Evolutionary conservation across 108 stramenopile genomes (phyloP), one percentile per base, ranked within the genome.

Genomic region (Mediolabrus comicus): DNA sequence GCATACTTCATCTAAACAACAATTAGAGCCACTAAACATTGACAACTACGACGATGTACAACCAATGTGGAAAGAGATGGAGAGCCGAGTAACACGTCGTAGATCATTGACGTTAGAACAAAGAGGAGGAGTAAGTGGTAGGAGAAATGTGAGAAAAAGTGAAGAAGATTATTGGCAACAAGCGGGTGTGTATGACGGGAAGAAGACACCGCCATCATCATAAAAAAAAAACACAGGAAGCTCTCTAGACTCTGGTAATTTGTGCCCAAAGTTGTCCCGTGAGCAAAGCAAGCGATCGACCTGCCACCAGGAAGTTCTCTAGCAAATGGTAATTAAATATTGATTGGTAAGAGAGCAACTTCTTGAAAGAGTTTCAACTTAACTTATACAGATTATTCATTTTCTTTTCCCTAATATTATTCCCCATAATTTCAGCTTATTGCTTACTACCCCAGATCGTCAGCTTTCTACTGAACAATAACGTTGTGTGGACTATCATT

Each of bases 51-150:
- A 92, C 34, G 89, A 95, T 29, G 77, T 95, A 3, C 94, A 95
- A 64, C 89, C 89, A 10, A 91, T 91, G 89, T 95, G 94, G 94
- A 90, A 85, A 62, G 83, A 84, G 65, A 95, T 95, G 94, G 94
- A 95, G 69, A 74, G 85, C 62, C 78, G 94, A 26, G 94, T 95
- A 25, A 87, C 75, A 34, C 67, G 75, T 14, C 75, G 94, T 11
- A 65, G 67, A 56, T 75, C 86, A 2, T 54, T 88, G 55, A 90
- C 87, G 4, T 8, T 49, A 3, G 46, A 49, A 34, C 59, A 88
- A 54, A 67, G 79, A 52, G 84, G 83, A 43, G 87, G 87, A 13
- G 81, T 83, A 35, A 87, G 69, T 31, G 94, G 91, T 16, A 62
- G 94, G 43, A 53, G 61, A 29, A 95, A 95, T 77, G 66, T 95